Evolutionary conservation across 2,329 filamentous ascomycete genomes (phyloP).

Genomic region (Fusarium praegraminearum): DNA sequence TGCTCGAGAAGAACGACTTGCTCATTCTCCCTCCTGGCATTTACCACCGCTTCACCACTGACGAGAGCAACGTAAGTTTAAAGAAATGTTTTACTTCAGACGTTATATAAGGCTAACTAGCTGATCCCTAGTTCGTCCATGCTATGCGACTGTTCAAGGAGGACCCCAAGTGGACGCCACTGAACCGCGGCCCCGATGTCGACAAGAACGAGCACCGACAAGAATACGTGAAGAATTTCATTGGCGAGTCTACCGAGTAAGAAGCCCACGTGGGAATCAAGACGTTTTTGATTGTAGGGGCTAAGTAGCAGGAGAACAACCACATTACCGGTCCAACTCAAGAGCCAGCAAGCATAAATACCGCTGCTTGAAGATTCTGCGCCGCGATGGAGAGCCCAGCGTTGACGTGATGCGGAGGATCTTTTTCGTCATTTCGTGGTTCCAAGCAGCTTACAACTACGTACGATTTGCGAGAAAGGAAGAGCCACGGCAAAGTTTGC

Average conservation of each 20-base stretch:
- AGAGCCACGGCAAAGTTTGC: background rate
- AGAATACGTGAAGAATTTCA: constrained; percentile 74
- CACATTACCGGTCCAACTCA: constrained; percentile 25
- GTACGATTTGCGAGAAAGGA: constrained; percentile 19
- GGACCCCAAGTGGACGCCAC: constrained; percentile 96
- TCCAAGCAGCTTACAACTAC: constrained; percentile 5
- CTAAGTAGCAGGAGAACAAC: constrained; percentile 28
- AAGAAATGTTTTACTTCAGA: too few species aligned
- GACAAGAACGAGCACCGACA: constrained; percentile 83
- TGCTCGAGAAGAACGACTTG: constrained; percentile 86
- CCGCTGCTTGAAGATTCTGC: constrained; percentile 2
- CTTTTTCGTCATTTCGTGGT: constrained; percentile 33
- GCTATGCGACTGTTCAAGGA: constrained; percentile 98
- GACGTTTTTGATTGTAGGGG: constrained; percentile 18
- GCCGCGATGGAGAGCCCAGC: constrained; percentile 6
- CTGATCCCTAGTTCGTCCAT: constrained; percentile 79
- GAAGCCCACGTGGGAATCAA: constrained; percentile 39
- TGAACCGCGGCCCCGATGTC: constrained; percentile 83
- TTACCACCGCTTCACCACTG: constrained; percentile 97
- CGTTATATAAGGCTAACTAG: background rate
- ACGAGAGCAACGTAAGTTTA: constrained; percentile 82
- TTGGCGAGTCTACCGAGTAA: constrained; percentile 47
- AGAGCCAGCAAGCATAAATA: constrained; percentile 14
- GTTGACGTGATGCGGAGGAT: constrained; percentile 35
- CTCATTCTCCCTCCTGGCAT: constrained; percentile 95